phyloP scores from a whole-genome alignment of 768 basidiomycete genomes.

The Sporobolomyces pararoseus region DNA sequence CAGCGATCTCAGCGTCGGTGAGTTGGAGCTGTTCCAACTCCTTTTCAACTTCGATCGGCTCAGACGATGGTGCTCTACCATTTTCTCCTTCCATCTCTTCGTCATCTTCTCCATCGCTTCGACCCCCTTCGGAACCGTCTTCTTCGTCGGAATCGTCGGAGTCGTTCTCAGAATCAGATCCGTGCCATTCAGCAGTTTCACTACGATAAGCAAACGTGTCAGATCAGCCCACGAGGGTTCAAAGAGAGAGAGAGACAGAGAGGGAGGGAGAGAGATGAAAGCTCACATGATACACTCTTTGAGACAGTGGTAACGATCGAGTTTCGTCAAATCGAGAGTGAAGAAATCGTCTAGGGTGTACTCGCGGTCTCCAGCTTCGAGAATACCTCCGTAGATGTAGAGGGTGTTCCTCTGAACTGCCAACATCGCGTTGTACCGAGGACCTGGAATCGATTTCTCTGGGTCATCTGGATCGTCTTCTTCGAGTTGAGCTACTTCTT shows the following conservation, averaged over 20 bases:
- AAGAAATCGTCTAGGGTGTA: slow-evolving; percentile 88
- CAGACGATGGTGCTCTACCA: slow-evolving; percentile 33
- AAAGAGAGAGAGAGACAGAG: too few species aligned
- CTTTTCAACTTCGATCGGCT: slow-evolving; percentile 44
- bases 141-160: slow-evolving; percentile 55
- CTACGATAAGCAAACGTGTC: slow-evolving; percentile 1
- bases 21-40: slow-evolving; percentile 42
- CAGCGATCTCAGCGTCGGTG: slow-evolving; percentile 42
- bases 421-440: slow-evolving; percentile 83
- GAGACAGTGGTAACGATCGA: slow-evolving; percentile 71
- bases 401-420: slow-evolving; percentile 76
- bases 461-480: slow-evolving; percentile 66
- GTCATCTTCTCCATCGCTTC: slow-evolving; percentile 44
- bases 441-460: slow-evolving; percentile 60
- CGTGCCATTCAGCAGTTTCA: slow-evolving; percentile 54
- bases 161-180: slow-evolving; percentile 57
- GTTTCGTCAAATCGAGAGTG: slow-evolving; percentile 72
- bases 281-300: slow-evolving; percentile 66
- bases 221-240: neutral
- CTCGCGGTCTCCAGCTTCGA: slow-evolving; percentile 73
- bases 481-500: slow-evolving; percentile 42
- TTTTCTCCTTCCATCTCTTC: slow-evolving; percentile 47
- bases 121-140: slow-evolving; percentile 46
- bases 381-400: slow-evolving; percentile 87
- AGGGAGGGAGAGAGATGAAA: slow-evolving; percentile 42